Percentiles rank a stretch among this genome's conserved stretches.
Evolutionary conservation across 2,329 filamentous ascomycete genomes (phyloP).

Genomic region (Amauroascus niger): DNA sequence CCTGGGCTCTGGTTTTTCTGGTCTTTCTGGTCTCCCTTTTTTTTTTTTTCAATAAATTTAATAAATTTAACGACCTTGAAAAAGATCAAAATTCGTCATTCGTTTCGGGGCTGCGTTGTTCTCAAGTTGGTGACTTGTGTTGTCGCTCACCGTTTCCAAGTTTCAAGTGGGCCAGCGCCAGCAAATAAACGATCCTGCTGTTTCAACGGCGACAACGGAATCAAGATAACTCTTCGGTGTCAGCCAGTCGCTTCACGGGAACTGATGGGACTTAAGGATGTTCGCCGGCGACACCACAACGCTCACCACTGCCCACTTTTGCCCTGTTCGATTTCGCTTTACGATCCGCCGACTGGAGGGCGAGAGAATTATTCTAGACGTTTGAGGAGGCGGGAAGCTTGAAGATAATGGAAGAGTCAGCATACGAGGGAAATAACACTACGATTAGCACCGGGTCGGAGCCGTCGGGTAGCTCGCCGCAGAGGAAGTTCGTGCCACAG

Average conservation of each 20-base stretch:
- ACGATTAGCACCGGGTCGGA: background rate
- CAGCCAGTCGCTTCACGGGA: background rate
- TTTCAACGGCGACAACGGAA: slow-evolving; percentile 4
- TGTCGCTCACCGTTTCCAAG: slow-evolving; percentile 5
- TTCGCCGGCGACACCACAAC: slow-evolving; percentile 8
- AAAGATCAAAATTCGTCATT: background rate
- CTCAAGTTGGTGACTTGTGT: background rate
- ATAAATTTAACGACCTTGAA: background rate
- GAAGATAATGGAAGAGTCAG: slow-evolving; percentile 1
- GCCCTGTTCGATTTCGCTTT: background rate
- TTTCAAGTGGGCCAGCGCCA: background rate
- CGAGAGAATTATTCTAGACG: slow-evolving; percentile 3
- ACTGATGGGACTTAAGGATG: slow-evolving; percentile 11
- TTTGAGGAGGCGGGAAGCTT: background rate
- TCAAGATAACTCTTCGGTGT: background rate
- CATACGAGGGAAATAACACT: background rate
- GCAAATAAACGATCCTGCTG: slow-evolving; percentile 7
- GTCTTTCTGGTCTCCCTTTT: background rate
- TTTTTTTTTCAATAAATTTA: too few species aligned
- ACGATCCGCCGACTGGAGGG: background rate
- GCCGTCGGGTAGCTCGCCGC: background rate
- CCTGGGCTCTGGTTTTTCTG: background rate
- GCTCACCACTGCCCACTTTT: background rate
- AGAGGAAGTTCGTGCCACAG: slow-evolving; percentile 13
- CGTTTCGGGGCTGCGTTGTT: background rate